These are phyloP conservation scores for Plasmodium fragile DNA, from an alignment of 169 alveolate genomes.

Conservation along the genomic window DNA sequence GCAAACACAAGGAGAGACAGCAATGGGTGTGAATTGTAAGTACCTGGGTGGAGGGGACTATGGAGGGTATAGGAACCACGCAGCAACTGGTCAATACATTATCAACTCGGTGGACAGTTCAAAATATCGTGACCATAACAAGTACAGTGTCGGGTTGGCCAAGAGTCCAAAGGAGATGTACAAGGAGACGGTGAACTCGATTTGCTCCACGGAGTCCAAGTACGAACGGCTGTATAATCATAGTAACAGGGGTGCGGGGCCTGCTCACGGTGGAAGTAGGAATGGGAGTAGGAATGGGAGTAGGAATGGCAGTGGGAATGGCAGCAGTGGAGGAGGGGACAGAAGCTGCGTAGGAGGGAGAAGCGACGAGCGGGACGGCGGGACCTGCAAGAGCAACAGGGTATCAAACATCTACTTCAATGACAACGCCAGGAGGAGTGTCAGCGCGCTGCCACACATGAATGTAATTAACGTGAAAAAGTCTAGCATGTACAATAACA, in stretches of 20 bases:
- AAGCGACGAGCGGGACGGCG: background rate
- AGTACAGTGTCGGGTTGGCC: background rate
- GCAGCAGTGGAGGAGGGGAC: background rate
- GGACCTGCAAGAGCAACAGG: slow-evolving; percentile 58
- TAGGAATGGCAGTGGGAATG: background rate
- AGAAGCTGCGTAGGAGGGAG: background rate
- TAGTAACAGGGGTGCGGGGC: background rate
- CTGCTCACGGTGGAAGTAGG: background rate
- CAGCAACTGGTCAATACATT: slow-evolving; percentile 8
- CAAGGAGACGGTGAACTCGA: slow-evolving; percentile 43
- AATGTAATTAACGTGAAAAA: slow-evolving; percentile 20
- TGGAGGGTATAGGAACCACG: background rate
- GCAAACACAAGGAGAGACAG: slow-evolving; percentile 14
- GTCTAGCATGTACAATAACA: background rate
- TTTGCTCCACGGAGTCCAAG: slow-evolving; percentile 8
- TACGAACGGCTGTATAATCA: slow-evolving; percentile 33
- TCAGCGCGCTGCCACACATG: slow-evolving; percentile 65
- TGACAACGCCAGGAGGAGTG: slow-evolving; percentile 72
- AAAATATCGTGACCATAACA: slow-evolving; percentile 10
- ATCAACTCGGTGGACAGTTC: background rate
- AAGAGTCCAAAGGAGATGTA: slow-evolving; percentile 26
- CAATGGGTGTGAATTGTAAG: slow-evolving; percentile 16
- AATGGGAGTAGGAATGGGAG: too few species aligned
- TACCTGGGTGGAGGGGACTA: background rate
- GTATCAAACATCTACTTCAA: slow-evolving; percentile 61